Percentiles rank a stretch among this genome's conserved stretches.
These are phyloP conservation scores for Scutellaria minor DNA, from an alignment of 257 asterid genomes.

Conservation along the genomic window DNA sequence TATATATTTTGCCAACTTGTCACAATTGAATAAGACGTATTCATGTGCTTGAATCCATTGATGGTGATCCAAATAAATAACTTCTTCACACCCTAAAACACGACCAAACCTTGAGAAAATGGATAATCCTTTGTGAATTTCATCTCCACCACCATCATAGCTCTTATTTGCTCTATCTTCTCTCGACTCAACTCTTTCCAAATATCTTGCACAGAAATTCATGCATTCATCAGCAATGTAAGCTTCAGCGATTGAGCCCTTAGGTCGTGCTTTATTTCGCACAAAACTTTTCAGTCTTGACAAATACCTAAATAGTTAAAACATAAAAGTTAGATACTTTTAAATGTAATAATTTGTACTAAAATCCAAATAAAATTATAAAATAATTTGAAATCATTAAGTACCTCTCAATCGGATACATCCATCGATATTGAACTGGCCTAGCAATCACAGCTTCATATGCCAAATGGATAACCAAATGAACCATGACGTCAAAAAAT, in stretches of 20 bases:
- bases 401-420: slow-evolving; percentile 1
- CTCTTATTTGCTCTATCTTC: neutral
- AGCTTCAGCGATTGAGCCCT: neutral
- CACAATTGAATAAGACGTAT: neutral
- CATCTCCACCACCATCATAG: neutral
- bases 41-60: neutral
- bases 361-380: neutral
- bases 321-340: neutral
- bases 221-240: neutral
- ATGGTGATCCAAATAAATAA: slow-evolving; percentile 6
- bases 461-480: too few species aligned
- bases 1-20: neutral
- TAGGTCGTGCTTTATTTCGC: neutral
- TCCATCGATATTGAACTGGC: neutral
- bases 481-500: neutral
- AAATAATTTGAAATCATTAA: neutral
- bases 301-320: neutral
- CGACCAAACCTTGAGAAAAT: neutral
- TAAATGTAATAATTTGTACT: neutral
- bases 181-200: neutral
- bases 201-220: neutral
- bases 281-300: neutral
- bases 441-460: neutral
- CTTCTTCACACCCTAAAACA: neutral
- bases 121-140: neutral